Conservation (phyloP, 2,329 filamentous ascomycete species). For the Colletotrichum orchidophilum region DNA sequence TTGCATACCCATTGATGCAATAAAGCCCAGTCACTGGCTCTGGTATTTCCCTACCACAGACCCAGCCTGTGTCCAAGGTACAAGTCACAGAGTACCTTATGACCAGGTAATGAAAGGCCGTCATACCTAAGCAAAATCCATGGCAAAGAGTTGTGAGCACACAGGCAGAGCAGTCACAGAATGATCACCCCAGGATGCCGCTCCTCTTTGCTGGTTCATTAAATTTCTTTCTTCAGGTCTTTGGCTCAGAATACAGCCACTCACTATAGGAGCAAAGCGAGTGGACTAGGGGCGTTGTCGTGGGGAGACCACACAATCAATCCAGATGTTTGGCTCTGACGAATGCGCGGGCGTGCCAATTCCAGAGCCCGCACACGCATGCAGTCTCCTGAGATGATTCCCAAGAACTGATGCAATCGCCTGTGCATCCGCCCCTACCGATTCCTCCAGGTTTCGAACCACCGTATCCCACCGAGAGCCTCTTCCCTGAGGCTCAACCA, state of each 20-base stretch:
- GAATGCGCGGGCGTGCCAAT: not conserved
- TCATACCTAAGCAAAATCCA: not conserved
- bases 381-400: slow-evolving; percentile 8
- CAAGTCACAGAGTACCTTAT: not conserved
- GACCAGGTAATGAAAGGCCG: too few relatives aligned
- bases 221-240: slow-evolving; percentile 23
- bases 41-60: not conserved
- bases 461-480: slow-evolving; percentile 4
- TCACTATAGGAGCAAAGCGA: slow-evolving; percentile 24
- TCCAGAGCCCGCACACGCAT: not conserved
- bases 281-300: slow-evolving; percentile 10
- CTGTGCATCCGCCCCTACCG: slow-evolving; percentile 6
- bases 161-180: slow-evolving; percentile 29
- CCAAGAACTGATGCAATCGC: slow-evolving; percentile 6
- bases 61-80: not conserved
- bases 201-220: slow-evolving; percentile 29
- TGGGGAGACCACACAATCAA: slow-evolving; percentile 19
- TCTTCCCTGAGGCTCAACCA: slow-evolving; percentile 1
- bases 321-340: slow-evolving; percentile 6
- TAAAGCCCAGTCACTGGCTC: too few relatives aligned
- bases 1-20: too few relatives aligned
- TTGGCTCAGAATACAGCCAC: slow-evolving; percentile 33
- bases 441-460: not conserved
- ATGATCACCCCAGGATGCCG: slow-evolving; percentile 29
- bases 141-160: slow-evolving; percentile 23